Conservation (phyloP, 257 asterid species). For the Lantana camara region DNA sequence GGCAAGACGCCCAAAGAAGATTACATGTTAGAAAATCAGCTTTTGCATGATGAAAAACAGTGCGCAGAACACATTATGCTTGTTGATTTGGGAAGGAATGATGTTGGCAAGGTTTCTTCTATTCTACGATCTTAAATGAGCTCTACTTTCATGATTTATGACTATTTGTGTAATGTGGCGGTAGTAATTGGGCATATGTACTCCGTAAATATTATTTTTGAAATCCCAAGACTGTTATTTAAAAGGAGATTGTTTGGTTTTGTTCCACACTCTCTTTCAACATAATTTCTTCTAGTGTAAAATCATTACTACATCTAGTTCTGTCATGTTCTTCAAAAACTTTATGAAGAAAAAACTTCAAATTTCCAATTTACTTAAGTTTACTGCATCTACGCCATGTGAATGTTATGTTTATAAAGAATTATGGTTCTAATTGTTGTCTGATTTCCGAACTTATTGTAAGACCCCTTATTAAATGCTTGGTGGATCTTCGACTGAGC, state of each 20-base stretch:
- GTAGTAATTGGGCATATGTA: neutral
- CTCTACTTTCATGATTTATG: neutral
- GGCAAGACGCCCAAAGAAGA: constrained; percentile 94
- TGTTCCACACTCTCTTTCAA: neutral
- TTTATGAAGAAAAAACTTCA: neutral
- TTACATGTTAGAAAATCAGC: constrained; percentile 85
- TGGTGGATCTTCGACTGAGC: neutral
- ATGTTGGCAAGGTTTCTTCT: constrained; percentile 86
- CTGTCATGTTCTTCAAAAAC: too few relatives aligned
- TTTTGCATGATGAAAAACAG: constrained; percentile 83
- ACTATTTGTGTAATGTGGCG: neutral
- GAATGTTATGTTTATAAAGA: neutral
- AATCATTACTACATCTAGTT: neutral
- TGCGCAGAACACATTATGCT: constrained; percentile 98
- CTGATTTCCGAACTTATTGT: neutral
- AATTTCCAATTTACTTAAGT: neutral
- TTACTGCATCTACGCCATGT: constrained; percentile 6
- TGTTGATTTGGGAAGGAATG: constrained; percentile 98
- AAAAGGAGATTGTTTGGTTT: neutral
- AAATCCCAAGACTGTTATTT: neutral
- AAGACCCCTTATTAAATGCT: too few relatives aligned
- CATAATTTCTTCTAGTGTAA: neutral
- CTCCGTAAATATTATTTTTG: neutral
- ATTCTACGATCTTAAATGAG: neutral
- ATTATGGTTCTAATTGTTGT: neutral